Percentiles rank a stretch among this genome's conserved stretches.
These are phyloP conservation scores for Gossypium sturtianum DNA, from an alignment of 345 rosid genomes.

Conservation along the genomic window DNA sequence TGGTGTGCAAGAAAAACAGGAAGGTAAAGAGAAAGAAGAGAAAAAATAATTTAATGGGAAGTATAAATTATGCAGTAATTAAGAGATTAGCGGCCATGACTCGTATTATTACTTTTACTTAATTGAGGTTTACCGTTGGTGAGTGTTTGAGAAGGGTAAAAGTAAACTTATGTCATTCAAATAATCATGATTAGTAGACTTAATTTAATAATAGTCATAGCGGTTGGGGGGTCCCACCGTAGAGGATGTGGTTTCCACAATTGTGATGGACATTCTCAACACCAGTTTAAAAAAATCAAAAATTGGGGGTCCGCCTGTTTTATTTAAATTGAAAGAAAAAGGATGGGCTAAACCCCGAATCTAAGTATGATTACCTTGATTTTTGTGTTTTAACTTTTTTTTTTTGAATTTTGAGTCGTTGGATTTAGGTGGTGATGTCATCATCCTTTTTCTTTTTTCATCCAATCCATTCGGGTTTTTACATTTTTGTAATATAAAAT, in stretches of 20 bases:
- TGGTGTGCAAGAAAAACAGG: slow-evolving; percentile 34
- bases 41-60: slow-evolving; percentile 11
- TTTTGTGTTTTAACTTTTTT: neutral
- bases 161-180: too few relatives aligned
- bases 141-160: too few relatives aligned
- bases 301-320: too few relatives aligned
- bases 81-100: slow-evolving; percentile 20
- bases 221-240: slow-evolving; percentile 23
- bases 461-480: too few relatives aligned
- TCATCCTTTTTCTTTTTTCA: too few relatives aligned
- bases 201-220: too few relatives aligned
- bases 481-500: too few relatives aligned
- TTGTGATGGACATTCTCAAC: slow-evolving; percentile 43
- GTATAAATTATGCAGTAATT: slow-evolving; percentile 15
- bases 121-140: too few relatives aligned
- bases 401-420: neutral
- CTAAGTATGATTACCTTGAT: neutral
- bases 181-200: too few relatives aligned
- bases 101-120: too few relatives aligned
- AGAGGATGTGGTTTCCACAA: slow-evolving; percentile 32
- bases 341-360: too few relatives aligned
- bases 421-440: slow-evolving; percentile 18
- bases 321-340: too few relatives aligned
- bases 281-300: slow-evolving; percentile 27
- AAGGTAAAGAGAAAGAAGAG: slow-evolving; percentile 24